Conservation (phyloP, 371 early-diverging fungal genomes). For the Coemansia sp. region DNA sequence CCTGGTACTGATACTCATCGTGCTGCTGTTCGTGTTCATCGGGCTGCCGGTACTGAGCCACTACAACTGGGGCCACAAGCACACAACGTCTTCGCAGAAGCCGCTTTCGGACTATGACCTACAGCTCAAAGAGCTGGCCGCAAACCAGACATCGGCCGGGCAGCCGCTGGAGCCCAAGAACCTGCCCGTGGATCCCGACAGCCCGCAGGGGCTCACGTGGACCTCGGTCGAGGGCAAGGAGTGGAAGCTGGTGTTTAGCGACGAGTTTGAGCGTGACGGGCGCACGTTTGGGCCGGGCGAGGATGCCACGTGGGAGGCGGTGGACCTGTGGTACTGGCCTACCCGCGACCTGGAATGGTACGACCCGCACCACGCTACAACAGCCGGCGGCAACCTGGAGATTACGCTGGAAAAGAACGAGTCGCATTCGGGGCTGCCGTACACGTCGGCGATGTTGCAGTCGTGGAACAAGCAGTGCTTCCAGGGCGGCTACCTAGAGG, state of each 20-base stretch:
- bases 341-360: constrained; percentile 57
- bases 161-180: constrained; percentile 46
- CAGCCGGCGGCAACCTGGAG: constrained; percentile 53
- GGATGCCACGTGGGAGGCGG: constrained; percentile 57
- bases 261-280: constrained; percentile 58
- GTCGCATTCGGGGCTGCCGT: constrained; percentile 50
- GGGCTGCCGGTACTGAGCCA: constrained; percentile 47
- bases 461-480: constrained; percentile 66
- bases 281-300: constrained; percentile 56
- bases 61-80: constrained; percentile 41
- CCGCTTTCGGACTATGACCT: constrained; percentile 41
- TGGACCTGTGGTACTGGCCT: constrained; percentile 57
- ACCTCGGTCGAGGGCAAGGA: constrained; percentile 31
- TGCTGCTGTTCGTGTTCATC: constrained; percentile 47
- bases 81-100: constrained; percentile 1
- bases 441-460: constrained; percentile 59
- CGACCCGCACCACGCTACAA: constrained; percentile 51
- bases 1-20: constrained; percentile 34
- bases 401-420: constrained; percentile 52
- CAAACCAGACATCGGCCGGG: constrained; percentile 32
- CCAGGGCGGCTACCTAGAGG: constrained; percentile 60
- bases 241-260: constrained; percentile 57
- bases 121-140: constrained; percentile 23
- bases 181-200: constrained; percentile 48
- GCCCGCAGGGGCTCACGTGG: constrained; percentile 34